Base-by-base conservation (phyloP, 495 filamentous ascomycete genomes). In the Umbilicaria muhlenbergii region DNA sequence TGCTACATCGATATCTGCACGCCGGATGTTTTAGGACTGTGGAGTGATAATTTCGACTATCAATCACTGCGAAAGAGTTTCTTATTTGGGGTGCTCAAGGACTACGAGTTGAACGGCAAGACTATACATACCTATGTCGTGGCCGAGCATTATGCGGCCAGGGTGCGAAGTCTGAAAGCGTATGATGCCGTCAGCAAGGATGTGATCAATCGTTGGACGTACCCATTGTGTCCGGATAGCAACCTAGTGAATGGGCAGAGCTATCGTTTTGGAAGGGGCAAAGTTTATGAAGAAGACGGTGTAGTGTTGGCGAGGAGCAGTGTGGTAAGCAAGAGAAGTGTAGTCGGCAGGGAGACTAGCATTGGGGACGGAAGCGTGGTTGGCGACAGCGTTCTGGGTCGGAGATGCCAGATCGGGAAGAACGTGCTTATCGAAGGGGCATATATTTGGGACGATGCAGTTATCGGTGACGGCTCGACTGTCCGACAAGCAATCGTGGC, bases 21-120 rank as follows among this genome's bases (percentile, higher is more conserved):
- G 0, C 86, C 88, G 0, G 91, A 96, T 52, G 86, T 94, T 15
- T 69, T 96, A 36, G 86, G 87, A 24, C 64, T 94, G 45, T 99
- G 91, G 85, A 87, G 86, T 6, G 91, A 99, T 56, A 92, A 86
- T 56, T 99, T 99, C 59, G 91, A 99, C 62, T 95, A 91, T 62
- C 81, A 94, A 54, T 68, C 82, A 3, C 83, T 91, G 7, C 75
- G 91, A 43, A 79, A 78, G 49, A 85, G 93, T 53, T 96, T 93
- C 52, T 58, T 99, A 19, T 79, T 84, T 50, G 86, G 86, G 46
- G 85, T 96, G 13, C 67, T 99, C 17, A 95, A 94, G 61, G 91
- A 99, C 54, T 92, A 82, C 59, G 91, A 99, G 58, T 70, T 95
- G 38, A 94, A 95, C 60, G 86, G 86, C 18, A 95, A 95, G 67